Evolutionary conservation across 352 stramenopile genomes (phyloP).

Genomic region (Pythium sukuiense): DNA sequence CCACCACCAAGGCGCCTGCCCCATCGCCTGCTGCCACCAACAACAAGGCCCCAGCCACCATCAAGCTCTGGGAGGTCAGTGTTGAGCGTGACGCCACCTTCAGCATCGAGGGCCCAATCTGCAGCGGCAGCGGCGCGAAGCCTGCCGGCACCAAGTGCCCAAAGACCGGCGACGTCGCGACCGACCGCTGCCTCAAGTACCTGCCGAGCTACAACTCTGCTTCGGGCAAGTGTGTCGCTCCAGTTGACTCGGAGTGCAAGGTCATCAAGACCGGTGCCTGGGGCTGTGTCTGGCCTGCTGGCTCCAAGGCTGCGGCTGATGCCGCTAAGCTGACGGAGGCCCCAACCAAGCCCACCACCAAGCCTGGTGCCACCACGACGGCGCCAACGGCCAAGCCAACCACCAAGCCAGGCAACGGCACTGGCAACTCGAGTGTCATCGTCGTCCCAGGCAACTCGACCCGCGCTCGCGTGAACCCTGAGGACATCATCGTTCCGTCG

Average conservation of each 20-base stretch:
- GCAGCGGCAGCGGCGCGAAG: constrained; percentile 44
- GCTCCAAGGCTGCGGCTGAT: neutral
- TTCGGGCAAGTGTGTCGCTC: constrained; percentile 46
- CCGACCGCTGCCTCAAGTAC: constrained; percentile 55
- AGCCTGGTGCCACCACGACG: neutral
- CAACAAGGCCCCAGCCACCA: neutral
- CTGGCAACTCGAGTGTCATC: neutral
- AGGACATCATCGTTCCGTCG: neutral
- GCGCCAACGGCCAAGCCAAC: neutral
- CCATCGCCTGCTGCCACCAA: constrained; percentile 6
- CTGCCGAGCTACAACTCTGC: constrained; percentile 48
- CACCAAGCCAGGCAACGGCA: constrained; percentile 4
- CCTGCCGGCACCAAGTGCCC: constrained; percentile 55
- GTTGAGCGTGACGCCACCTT: constrained; percentile 74
- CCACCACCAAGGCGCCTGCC: neutral
- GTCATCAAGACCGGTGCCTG: constrained; percentile 68
- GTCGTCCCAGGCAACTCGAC: neutral
- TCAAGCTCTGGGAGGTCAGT: constrained; percentile 39
- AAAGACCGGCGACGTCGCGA: constrained; percentile 53
- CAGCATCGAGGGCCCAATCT: constrained; percentile 67
- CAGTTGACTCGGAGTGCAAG: constrained; percentile 44
- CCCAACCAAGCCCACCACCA: neutral
- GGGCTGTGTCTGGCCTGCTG: constrained; percentile 52
- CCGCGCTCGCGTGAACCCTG: neutral
- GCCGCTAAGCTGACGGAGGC: neutral